Base-by-base conservation (phyloP, 2,329 filamentous ascomycete species). In the Trichoderma breve region DNA sequence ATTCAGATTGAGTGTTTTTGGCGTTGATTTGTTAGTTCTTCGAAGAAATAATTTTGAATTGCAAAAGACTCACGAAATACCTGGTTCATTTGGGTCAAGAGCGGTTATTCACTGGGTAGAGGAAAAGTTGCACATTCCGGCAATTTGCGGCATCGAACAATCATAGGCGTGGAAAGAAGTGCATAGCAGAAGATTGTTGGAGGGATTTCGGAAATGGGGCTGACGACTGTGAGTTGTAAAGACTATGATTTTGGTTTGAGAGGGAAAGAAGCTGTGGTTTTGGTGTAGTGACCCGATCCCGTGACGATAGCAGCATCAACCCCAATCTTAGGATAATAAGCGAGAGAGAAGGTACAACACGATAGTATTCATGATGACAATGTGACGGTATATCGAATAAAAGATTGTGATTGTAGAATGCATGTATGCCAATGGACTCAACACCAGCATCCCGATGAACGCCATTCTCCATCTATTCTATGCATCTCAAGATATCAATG, bases 321-420 rank as follows among this genome's bases (percentile, higher is more conserved):
- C 43, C n/a, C 43, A 51, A 21, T 51, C 43, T 51, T 51, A n/a
- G 43, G n/a, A 21, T 21, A 11, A 51, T 21, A 51, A 21, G 43
- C 43, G 43, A 51, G 43, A 21, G 43, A 18, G 6, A 1, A 18
- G 36, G 36, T 43, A 43, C 39, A 43, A 0, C 39, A n/a, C 39
- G 15, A 43, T 43, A 4, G 3, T 43, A n/a, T 4, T 9, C 15
- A 7, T 43, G 39, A 43, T 43, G 15, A 9, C 39, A n/a, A 43
- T 43, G 39, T n/a, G 15, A 43, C 9, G 39, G 0, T 43, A 0
- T 43, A 2, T 4, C 18, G 1, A 0, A 43, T 43, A 9, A 1
- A 4, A 43, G 39, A n/a, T 1, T n/a, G 39, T 43, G 15, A 43
- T 43, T 43, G 39, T n/a, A n/a, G 15, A 43, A 43, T 9, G 18